These are phyloP conservation scores for Talaromyces nanjingensis DNA, from an alignment of 495 filamentous ascomycete genomes.

Conservation along the genomic window DNA sequence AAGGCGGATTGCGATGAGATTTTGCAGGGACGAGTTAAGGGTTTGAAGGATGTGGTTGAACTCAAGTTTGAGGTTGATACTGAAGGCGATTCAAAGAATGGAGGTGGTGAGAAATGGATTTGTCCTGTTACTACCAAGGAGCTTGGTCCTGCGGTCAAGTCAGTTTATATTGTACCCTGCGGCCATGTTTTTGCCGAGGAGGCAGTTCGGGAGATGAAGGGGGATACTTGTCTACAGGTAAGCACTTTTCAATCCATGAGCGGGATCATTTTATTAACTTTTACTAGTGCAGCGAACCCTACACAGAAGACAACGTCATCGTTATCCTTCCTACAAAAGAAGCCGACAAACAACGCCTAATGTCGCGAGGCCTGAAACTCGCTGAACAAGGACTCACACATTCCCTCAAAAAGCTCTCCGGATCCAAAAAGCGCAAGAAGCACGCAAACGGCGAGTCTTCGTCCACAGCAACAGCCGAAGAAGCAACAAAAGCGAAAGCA, in stretches of 20 bases:
- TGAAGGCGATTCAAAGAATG: slow-evolving; percentile 37
- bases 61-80: slow-evolving; percentile 66
- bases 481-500: background rate
- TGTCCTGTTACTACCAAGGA: slow-evolving; percentile 87
- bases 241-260: slow-evolving; percentile 10
- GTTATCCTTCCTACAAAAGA: slow-evolving; percentile 67
- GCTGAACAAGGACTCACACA: slow-evolving; percentile 70
- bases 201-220: slow-evolving; percentile 71
- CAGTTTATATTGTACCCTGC: slow-evolving; percentile 89
- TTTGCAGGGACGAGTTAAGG: slow-evolving; percentile 65
- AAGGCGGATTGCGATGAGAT: slow-evolving; percentile 59
- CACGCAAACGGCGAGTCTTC: slow-evolving; percentile 24
- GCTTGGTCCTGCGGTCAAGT: slow-evolving; percentile 69
- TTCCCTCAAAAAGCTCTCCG: slow-evolving; percentile 73
- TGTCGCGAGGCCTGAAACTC: slow-evolving; percentile 56
- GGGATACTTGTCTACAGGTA: slow-evolving; percentile 55
- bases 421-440: slow-evolving; percentile 67
- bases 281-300: slow-evolving; percentile 66
- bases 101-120: slow-evolving; percentile 54
- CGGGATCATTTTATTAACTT: slow-evolving; percentile 4
- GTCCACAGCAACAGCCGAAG: slow-evolving; percentile 8
- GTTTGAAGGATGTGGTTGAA: slow-evolving; percentile 81
- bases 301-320: slow-evolving; percentile 71
- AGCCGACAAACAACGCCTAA: slow-evolving; percentile 62
- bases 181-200: slow-evolving; percentile 90